Percentiles rank a stretch among this genome's conserved stretches.
phyloP scores from a whole-genome alignment of 306 rosid species.

The Malus fusca region DNA sequence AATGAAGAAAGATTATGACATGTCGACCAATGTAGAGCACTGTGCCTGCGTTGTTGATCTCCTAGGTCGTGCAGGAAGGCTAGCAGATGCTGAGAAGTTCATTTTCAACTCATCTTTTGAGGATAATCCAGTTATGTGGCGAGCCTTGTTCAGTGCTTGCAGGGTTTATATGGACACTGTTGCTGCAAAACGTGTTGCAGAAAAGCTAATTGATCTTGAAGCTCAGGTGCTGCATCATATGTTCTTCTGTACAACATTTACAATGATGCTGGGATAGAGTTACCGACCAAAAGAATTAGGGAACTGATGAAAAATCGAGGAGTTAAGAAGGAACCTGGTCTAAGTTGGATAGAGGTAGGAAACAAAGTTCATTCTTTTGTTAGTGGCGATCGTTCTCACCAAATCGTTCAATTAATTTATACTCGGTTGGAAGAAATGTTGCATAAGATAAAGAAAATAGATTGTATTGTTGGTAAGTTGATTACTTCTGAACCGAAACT shows the following conservation, averaged over 20 bases:
- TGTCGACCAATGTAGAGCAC: constrained; percentile 38
- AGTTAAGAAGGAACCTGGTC: constrained; percentile 63
- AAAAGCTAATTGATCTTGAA: constrained; percentile 48
- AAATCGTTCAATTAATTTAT: constrained; percentile 30
- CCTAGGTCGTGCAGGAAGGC: constrained; percentile 48
- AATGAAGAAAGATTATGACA: constrained; percentile 37
- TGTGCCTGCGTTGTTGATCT: constrained; percentile 47
- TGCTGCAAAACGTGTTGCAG: constrained; percentile 36
- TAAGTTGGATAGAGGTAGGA: constrained; percentile 60
- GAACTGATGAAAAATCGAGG: constrained; percentile 38
- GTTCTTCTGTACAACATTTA: constrained; percentile 54
- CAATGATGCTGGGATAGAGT: constrained; percentile 36
- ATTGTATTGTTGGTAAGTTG: not conserved
- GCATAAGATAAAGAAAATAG: constrained; percentile 22
- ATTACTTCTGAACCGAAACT: constrained; percentile 13
- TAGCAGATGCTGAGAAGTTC: constrained; percentile 39
- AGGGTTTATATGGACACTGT: constrained; percentile 36
- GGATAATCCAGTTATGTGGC: constrained; percentile 52
- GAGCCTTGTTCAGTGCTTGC: constrained; percentile 55
- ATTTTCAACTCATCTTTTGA: constrained; percentile 33
- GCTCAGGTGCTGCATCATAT: constrained; percentile 47
- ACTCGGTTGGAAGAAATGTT: constrained; percentile 33
- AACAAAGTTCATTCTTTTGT: constrained; percentile 40
- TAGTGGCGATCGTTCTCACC: constrained; percentile 43
- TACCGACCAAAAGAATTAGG: constrained; percentile 34